A percentile compares a stretch with the other conserved stretches of the same genome.
Evolutionary conservation across 163 green algal species (phyloP).

Genomic region (Volvox carteri): DNA sequence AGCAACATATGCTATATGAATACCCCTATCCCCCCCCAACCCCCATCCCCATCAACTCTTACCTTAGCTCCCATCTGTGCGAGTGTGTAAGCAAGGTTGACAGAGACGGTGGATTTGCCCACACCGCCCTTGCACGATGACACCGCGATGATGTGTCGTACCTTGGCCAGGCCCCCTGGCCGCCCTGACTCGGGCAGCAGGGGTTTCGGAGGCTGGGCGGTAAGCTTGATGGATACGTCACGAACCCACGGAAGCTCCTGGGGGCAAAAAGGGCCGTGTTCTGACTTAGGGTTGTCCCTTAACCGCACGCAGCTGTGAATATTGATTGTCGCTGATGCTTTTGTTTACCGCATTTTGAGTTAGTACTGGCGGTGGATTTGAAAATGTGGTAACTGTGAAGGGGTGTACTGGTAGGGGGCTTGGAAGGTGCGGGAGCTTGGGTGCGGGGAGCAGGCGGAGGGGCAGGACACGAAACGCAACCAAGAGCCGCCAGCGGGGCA

Average conservation of each 20-base stretch:
- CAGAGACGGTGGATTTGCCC: slow-evolving; percentile 95
- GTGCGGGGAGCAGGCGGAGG: no score
- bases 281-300: no score
- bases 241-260: slow-evolving; percentile 84
- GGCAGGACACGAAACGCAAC: no score
- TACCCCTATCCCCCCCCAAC: background rate
- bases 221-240: slow-evolving; percentile 87
- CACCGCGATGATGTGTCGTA: slow-evolving; percentile 94
- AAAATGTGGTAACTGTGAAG: no score
- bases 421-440: no score
- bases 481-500: no score
- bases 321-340: no score
- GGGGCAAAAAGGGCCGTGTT: slow-evolving; percentile 6
- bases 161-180: slow-evolving; percentile 84
- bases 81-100: slow-evolving; percentile 98
- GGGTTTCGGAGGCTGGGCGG: slow-evolving; percentile 81
- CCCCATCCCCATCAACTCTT: background rate
- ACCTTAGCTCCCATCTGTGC: slow-evolving; percentile 90
- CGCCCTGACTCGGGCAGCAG: slow-evolving; percentile 76
- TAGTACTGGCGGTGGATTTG: no score
- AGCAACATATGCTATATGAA: no score
- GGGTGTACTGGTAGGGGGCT: no score
- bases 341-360: no score
- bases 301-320: no score
- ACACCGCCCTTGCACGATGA: slow-evolving; percentile 93